Percentiles rank a stretch among this genome's conserved stretches.
Conservation (phyloP, 2,329 filamentous ascomycete genomes). For the Tolypocladium guangdongense region DNA sequence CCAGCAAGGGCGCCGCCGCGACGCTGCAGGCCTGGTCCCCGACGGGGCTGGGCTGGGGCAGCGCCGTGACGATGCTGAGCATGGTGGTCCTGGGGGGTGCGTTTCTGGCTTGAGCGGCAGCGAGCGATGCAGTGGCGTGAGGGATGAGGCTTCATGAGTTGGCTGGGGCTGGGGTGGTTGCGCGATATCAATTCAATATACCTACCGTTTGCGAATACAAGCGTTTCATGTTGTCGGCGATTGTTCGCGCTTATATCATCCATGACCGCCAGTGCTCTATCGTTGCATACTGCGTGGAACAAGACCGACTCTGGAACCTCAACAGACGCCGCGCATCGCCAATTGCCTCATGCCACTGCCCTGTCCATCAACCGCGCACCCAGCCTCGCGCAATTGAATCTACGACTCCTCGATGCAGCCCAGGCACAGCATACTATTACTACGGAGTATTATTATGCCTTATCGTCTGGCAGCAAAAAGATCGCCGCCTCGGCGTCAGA, state of each 20-base stretch:
- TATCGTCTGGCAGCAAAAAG: too few species aligned
- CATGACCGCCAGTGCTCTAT: too few species aligned
- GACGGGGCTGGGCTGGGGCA: constrained; percentile 9
- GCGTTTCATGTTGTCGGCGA: background rate
- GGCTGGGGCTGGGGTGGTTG: background rate
- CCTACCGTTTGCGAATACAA: background rate
- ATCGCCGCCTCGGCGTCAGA: background rate
- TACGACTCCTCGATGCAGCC: background rate
- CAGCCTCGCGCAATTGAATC: background rate
- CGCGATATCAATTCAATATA: background rate
- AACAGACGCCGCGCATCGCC: background rate
- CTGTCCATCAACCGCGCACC: too few species aligned
- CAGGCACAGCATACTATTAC: background rate
- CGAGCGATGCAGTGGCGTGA: background rate
- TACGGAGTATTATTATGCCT: too few species aligned
- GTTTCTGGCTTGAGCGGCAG: background rate
- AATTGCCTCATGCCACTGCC: background rate
- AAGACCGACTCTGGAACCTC: too few species aligned
- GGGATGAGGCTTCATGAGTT: too few species aligned
- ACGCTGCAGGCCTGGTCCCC: constrained; percentile 12
- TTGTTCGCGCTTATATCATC: too few species aligned
- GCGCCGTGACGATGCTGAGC: constrained; percentile 13
- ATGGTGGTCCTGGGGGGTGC: constrained; percentile 18
- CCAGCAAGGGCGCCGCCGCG: constrained; percentile 12
- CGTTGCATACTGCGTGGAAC: too few species aligned